Percentiles rank a stretch among this genome's conserved stretches.
These are phyloP conservation scores for Hyphopichia burtonii DNA, from an alignment of 1,139 yeast species.

Conservation along the genomic window DNA sequence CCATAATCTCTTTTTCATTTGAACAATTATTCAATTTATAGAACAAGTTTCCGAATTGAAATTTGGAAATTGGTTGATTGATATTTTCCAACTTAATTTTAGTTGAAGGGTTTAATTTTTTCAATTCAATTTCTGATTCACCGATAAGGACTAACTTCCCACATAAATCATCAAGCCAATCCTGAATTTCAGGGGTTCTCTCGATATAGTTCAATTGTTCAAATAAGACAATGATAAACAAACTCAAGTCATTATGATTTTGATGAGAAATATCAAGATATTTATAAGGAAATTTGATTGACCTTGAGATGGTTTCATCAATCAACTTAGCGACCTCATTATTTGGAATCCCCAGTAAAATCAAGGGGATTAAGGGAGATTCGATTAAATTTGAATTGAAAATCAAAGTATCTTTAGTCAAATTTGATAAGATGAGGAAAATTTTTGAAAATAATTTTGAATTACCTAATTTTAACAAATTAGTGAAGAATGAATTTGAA, in stretches of 20 bases:
- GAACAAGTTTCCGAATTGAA: conserved; percentile 1
- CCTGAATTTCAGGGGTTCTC: conserved; percentile 18
- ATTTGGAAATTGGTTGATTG: background rate
- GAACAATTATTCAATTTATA: background rate
- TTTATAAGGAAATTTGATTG: conserved; percentile 74
- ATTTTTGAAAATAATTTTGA: conserved; percentile 10
- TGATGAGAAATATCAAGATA: conserved; percentile 66
- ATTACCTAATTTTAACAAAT: conserved; percentile 46
- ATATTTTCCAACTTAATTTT: background rate
- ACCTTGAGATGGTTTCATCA: conserved; percentile 73
- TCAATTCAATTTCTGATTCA: conserved; percentile 35
- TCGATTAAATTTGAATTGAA: conserved; percentile 47
- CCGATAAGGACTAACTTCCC: conserved; percentile 52
- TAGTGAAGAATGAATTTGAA: conserved; percentile 56
- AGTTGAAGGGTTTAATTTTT: conserved; percentile 1
- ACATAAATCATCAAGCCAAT: conserved; percentile 54
- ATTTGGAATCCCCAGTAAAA: conserved; percentile 24
- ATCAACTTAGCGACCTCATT: conserved; percentile 33
- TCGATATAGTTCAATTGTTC: conserved; percentile 70
- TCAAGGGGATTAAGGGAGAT: conserved; percentile 45
- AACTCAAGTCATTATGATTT: conserved; percentile 48
- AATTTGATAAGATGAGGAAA: conserved; percentile 20
- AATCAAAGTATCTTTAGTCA: conserved; percentile 28
- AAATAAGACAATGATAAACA: conserved; percentile 61
- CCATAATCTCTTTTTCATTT: conserved; percentile 2